Base-by-base conservation (phyloP, 495 filamentous ascomycete species). In the Sphaerosporella brunnea region DNA sequence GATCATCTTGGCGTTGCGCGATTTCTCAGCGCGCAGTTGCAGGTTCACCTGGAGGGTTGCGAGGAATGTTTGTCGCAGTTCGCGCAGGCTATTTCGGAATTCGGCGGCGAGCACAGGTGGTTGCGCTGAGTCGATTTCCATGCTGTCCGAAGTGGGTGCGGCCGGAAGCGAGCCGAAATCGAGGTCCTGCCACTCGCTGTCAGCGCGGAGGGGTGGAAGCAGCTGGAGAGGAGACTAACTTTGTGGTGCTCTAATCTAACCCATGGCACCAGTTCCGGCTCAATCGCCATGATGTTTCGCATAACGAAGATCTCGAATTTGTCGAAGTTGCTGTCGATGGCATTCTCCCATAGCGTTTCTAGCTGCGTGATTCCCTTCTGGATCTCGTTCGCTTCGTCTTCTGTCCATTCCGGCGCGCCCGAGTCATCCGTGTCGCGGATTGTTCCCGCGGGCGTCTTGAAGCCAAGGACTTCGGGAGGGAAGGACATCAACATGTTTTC, bases 291-390 rank as follows among this genome's bases (percentile, higher is more conserved):
- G 50, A 94, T 82, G 63, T 93, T 95, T 51, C 90, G 71, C 66
- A 97, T 66, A 21, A 80, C 77, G 63, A 83, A 93, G 23, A 88
- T 73, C 60, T 88, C 82, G 43, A 86, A 73, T 45, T 75, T 77
- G 58, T 88, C 82, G 51, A 86, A 88, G 23, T 78, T 75, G 61
- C 73, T 78, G 51, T 88, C 82, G 10, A 85, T 74, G 32, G 79
- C 81, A 18, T 72, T 64, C 52, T 82, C 79, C n/a, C 96, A 74
- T n/a, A 97, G 69, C 2, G 87, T 95, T 62, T 97, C 92, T 18
- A 97, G 70, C 65, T 93, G 78, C 61, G 95, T 86, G 32, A 88
- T 71, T 20, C 90, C 90, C 59, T 83, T 77, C 58, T 92, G 84
- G 44, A 97, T 78, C 64, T 97, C 90, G 34, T 78, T 61, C 32